Conservation (phyloP, 2,329 filamentous ascomycete genomes). For the Penicillium digitatum region DNA sequence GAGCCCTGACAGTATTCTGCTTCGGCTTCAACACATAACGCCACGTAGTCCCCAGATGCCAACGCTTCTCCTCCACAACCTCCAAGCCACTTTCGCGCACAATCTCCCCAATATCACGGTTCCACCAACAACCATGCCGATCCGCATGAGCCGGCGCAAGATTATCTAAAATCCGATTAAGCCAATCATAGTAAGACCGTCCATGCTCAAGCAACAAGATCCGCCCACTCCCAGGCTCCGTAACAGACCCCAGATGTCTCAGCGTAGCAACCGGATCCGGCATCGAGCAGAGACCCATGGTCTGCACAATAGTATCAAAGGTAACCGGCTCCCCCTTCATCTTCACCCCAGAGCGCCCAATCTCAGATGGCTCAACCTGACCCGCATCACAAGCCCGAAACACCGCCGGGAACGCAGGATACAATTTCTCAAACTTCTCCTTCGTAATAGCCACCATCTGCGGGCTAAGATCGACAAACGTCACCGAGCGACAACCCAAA, state of each 20-base stretch:
- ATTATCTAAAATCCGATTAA: slow-evolving; percentile 48
- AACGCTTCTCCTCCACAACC: slow-evolving; percentile 45
- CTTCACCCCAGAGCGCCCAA: neutral
- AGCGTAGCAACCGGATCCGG: slow-evolving; percentile 42
- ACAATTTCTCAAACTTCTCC: slow-evolving; percentile 40
- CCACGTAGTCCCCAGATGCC: slow-evolving; percentile 50
- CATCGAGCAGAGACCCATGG: slow-evolving; percentile 51
- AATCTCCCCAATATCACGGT: slow-evolving; percentile 49
- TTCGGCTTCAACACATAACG: slow-evolving; percentile 40
- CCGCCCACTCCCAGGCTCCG: slow-evolving; percentile 38
- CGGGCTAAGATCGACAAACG: slow-evolving; percentile 48
- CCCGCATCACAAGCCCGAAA: slow-evolving; percentile 40
- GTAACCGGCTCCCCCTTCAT: slow-evolving; percentile 13
- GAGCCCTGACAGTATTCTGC: neutral
- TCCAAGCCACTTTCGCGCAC: slow-evolving; percentile 47
- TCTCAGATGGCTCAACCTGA: slow-evolving; percentile 21
- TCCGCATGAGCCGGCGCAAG: slow-evolving; percentile 47
- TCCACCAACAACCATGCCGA: slow-evolving; percentile 53
- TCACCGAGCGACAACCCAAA: slow-evolving; percentile 40
- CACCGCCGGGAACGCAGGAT: slow-evolving; percentile 33
- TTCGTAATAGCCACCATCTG: slow-evolving; percentile 47
- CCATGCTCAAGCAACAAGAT: slow-evolving; percentile 51
- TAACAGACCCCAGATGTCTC: slow-evolving; percentile 39
- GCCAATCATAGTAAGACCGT: slow-evolving; percentile 44
- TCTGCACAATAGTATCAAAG: slow-evolving; percentile 49